A percentile compares a stretch with the other conserved stretches of the same genome.
phyloP scores from a whole-genome alignment of 345 rosid genomes.

The Clausena lansium region DNA sequence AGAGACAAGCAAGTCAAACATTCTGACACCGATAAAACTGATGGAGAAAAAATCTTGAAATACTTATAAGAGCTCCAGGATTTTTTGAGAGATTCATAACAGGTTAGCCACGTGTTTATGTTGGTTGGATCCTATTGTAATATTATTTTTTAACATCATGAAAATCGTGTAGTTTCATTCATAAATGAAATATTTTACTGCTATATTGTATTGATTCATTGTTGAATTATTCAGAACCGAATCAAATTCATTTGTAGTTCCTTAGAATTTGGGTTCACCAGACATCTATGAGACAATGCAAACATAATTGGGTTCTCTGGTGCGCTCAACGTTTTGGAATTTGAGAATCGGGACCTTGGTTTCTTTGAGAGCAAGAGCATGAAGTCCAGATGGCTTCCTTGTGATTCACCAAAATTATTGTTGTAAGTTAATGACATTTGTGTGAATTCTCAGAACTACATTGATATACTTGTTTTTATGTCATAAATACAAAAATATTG shows the following conservation, averaged over 20 bases:
- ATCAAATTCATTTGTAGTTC: neutral
- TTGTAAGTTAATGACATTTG: conserved; percentile 31
- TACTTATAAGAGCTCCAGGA: neutral
- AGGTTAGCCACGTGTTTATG: neutral
- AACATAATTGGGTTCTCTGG: no score
- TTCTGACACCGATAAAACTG: conserved; percentile 73
- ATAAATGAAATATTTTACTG: neutral
- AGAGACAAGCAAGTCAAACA: conserved; percentile 87
- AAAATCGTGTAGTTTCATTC: neutral
- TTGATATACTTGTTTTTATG: conserved; percentile 13
- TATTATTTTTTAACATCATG: neutral
- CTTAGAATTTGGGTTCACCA: no score
- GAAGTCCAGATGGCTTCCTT: conserved; percentile 40
- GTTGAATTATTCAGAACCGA: neutral
- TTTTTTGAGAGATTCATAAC: conserved; percentile 10
- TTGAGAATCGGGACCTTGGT: conserved; percentile 29
- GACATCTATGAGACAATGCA: no score
- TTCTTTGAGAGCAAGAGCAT: conserved; percentile 28
- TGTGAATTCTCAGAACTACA: conserved; percentile 54
- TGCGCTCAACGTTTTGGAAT: conserved; percentile 3
- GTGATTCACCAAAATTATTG: conserved; percentile 26
- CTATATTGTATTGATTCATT: conserved; percentile 2
- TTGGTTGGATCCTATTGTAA: conserved; percentile 6
- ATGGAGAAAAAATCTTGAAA: conserved; percentile 75
- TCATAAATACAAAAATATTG: neutral